A percentile compares a stretch with the other conserved stretches of the same genome.
Evolutionary conservation across 768 basidiomycete species (phyloP).

Genomic region (Tricholoma saponaceum): DNA sequence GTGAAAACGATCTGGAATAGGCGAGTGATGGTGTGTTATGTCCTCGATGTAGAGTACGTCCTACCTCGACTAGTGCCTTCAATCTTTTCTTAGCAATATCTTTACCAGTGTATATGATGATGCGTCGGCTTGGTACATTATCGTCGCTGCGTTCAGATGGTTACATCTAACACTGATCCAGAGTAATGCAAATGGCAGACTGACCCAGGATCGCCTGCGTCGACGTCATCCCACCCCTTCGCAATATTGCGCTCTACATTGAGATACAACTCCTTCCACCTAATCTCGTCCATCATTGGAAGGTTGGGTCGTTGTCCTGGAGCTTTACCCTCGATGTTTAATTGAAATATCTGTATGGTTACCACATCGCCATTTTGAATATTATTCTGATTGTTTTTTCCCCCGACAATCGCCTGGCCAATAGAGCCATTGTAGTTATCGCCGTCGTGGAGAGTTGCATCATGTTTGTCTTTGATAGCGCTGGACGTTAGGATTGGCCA

Average conservation of each 20-base stretch:
- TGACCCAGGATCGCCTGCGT: neutral
- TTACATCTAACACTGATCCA: neutral
- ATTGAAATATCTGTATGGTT: neutral
- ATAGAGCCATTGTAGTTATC: neutral
- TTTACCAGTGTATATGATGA: constrained; percentile 7
- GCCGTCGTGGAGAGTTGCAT: neutral
- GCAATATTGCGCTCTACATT: neutral
- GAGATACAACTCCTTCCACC: neutral
- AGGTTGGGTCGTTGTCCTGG: neutral
- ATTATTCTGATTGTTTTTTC: neutral
- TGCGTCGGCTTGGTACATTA: neutral
- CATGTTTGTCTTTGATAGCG: neutral
- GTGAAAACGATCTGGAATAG: constrained; percentile 8
- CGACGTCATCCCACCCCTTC: neutral
- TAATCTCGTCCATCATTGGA: neutral
- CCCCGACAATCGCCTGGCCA: neutral
- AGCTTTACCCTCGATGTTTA: neutral
- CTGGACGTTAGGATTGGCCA: neutral
- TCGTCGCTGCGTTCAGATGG: neutral
- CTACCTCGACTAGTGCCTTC: constrained; percentile 3
- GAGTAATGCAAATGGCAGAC: neutral
- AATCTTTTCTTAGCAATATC: constrained; percentile 7
- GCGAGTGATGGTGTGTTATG: neutral
- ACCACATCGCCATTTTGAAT: neutral
- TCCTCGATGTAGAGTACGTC: neutral